A percentile compares a stretch with the other conserved stretches of the same genome.
Evolutionary conservation across 306 rosid species (phyloP).

Genomic region (Cicer chorassanicum): DNA sequence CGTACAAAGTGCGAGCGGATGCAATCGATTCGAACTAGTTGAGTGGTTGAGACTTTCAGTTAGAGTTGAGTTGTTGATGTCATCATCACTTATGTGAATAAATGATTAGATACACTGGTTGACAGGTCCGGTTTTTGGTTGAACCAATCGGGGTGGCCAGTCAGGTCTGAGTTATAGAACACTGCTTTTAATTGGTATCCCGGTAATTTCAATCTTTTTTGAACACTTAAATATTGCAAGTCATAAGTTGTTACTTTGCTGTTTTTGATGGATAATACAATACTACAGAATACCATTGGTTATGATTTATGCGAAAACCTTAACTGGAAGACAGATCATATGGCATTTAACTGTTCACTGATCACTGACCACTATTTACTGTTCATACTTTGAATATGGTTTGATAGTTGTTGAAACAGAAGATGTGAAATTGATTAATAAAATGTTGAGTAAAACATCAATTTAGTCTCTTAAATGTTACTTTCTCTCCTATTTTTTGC

Average conservation of each 20-base stretch:
- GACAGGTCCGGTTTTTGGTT: neutral
- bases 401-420: slow-evolving; percentile 21
- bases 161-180: neutral
- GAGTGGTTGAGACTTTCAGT: neutral
- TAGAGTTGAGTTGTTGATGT: neutral
- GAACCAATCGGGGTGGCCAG: neutral
- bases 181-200: slow-evolving; percentile 6
- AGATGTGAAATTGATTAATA: slow-evolving; percentile 4
- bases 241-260: neutral
- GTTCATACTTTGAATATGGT: slow-evolving; percentile 28
- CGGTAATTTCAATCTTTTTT: neutral
- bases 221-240: neutral
- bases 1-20: neutral
- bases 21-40: neutral
- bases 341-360: neutral
- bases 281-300: neutral
- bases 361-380: neutral
- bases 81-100: neutral
- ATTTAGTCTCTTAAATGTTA: too few species aligned
- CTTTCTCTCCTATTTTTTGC: too few species aligned
- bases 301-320: slow-evolving; percentile 26
- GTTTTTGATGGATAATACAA: slow-evolving; percentile 18
- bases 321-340: neutral
- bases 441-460: neutral
- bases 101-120: neutral